A percentile compares a stretch with the other conserved stretches of the same genome.
These are phyloP conservation scores for Talaromyces thailandensis DNA, from an alignment of 495 filamentous ascomycete genomes.

Conservation along the genomic window DNA sequence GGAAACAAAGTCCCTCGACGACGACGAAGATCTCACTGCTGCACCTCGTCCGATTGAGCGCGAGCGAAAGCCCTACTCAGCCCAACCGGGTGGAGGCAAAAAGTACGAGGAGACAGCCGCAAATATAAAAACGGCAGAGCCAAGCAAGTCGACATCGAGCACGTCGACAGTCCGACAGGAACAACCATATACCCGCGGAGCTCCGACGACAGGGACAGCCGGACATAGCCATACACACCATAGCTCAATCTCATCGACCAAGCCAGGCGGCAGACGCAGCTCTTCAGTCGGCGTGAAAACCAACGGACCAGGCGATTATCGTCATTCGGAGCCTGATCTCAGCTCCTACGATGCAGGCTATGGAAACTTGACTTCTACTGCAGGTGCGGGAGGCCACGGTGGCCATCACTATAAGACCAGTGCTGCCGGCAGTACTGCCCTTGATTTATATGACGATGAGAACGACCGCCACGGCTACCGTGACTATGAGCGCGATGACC, in stretches of 20 bases:
- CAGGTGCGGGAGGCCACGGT: constrained; percentile 4
- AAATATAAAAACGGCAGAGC: constrained; percentile 16
- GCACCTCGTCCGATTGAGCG: constrained; percentile 46
- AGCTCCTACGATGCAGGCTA: constrained; percentile 12
- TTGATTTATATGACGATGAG: constrained; percentile 15
- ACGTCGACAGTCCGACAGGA: constrained; percentile 9
- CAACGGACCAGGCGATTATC: constrained; percentile 18
- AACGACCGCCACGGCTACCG: constrained; percentile 23
- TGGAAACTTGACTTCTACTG: constrained; percentile 1
- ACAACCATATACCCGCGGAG: constrained; percentile 19
- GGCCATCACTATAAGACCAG: constrained; percentile 21
- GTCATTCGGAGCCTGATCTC: constrained; percentile 35
- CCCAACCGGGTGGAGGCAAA: constrained; percentile 48
- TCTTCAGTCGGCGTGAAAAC: constrained; percentile 21
- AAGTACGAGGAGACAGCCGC: constrained; percentile 30
- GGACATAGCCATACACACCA: constrained; percentile 7
- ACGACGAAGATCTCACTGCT: constrained; percentile 31
- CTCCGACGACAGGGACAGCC: constrained; percentile 8
- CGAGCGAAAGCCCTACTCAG: constrained; percentile 52
- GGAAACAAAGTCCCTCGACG: constrained; percentile 36
- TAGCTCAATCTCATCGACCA: constrained; percentile 1
- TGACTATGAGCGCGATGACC: constrained; percentile 18
- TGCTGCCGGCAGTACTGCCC: constrained; percentile 1
- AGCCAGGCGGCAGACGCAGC: constrained; percentile 21
- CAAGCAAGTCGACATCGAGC: constrained; percentile 12